A percentile compares a stretch with the other conserved stretches of the same genome.
phyloP scores from a whole-genome alignment of 768 basidiomycete species.

The Xerocomellus intermedius region DNA sequence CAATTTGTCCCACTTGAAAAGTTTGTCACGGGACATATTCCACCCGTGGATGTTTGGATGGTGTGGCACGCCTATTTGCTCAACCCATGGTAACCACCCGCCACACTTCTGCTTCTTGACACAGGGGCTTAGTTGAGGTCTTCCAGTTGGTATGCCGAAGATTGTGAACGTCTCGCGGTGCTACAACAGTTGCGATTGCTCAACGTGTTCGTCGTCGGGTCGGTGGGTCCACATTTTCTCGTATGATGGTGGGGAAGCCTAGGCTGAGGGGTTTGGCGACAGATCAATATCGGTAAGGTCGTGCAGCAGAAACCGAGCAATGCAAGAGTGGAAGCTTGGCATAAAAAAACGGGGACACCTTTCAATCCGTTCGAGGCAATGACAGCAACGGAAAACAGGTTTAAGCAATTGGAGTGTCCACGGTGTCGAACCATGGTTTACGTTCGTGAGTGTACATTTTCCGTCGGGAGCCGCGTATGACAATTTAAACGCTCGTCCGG shows the following conservation, averaged over 20 bases:
- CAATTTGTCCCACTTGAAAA: constrained; percentile 24
- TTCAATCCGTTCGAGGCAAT: constrained; percentile 40
- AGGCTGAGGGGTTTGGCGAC: neutral
- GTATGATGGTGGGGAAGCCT: neutral
- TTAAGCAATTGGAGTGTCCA: constrained; percentile 36
- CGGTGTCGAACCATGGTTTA: constrained; percentile 30
- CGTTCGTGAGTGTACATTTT: constrained; percentile 30
- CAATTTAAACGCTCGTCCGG: neutral
- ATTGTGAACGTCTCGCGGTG: constrained; percentile 30
- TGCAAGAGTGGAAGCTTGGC: constrained; percentile 20
- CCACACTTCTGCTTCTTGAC: neutral
- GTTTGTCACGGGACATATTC: constrained; percentile 28
- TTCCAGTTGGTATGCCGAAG: constrained; percentile 33
- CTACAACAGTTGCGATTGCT: constrained; percentile 27
- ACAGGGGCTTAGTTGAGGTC: neutral
- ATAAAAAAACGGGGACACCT: constrained; percentile 23
- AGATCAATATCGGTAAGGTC: constrained; percentile 28
- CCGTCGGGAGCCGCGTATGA: neutral
- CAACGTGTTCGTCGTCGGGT: constrained; percentile 29
- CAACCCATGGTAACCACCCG: constrained; percentile 31
- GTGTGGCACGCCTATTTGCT: constrained; percentile 44
- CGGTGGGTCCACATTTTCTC: constrained; percentile 18
- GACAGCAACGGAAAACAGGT: constrained; percentile 12
- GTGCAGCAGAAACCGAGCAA: constrained; percentile 14
- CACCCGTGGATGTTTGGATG: constrained; percentile 42